Conservation (phyloP, 148 eudicot species). For the Linanthus parryae region DNA sequence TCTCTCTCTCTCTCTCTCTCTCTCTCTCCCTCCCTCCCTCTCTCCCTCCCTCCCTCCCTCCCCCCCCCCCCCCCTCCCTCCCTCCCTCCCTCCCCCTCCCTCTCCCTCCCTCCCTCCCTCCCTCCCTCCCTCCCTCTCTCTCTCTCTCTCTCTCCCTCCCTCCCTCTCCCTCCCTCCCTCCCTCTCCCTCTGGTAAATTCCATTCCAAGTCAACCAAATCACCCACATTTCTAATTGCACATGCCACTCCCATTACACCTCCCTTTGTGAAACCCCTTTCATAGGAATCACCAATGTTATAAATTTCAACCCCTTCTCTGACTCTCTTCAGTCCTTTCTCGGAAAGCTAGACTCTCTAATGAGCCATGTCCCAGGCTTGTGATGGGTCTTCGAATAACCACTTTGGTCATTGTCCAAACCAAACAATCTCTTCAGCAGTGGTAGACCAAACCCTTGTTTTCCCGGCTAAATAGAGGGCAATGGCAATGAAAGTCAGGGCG, state of each 20-base stretch:
- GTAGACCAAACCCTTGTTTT: slow-evolving; percentile 31
- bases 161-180: too few species aligned
- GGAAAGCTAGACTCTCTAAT: slow-evolving; percentile 32
- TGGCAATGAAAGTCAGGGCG: slow-evolving; percentile 45
- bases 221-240: slow-evolving; percentile 79
- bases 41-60: too few species aligned
- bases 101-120: not conserved
- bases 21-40: too few species aligned
- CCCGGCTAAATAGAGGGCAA: slow-evolving; percentile 36
- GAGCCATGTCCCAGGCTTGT: slow-evolving; percentile 65
- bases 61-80: not conserved
- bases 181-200: too few species aligned
- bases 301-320: slow-evolving; percentile 64
- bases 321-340: slow-evolving; percentile 10
- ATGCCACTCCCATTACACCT: slow-evolving; percentile 82
- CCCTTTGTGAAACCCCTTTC: slow-evolving; percentile 86
- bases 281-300: slow-evolving; percentile 75
- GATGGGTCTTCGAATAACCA: slow-evolving; percentile 8
- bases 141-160: too few species aligned
- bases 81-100: not conserved
- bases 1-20: too few species aligned
- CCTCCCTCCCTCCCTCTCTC: too few species aligned
- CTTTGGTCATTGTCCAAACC: not conserved
- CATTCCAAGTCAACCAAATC: slow-evolving; percentile 99
- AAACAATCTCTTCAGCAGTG: slow-evolving; percentile 12